These are phyloP conservation scores for Houttuynia cordata DNA, from an alignment of 164 flowering plant species.

Conservation along the genomic window DNA sequence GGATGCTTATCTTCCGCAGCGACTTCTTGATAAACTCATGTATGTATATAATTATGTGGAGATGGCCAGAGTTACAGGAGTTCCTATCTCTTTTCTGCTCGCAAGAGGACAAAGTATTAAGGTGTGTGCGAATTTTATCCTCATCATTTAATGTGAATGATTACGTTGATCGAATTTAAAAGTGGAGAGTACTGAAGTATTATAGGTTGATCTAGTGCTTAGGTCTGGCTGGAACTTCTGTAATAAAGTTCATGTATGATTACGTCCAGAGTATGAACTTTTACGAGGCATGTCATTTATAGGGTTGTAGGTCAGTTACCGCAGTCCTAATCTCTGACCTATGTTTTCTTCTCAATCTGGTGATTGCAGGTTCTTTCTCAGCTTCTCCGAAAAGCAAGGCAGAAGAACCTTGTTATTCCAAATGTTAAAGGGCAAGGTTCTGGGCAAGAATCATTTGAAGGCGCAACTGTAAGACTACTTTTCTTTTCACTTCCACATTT, in stretches of 20 bases:
- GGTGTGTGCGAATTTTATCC: constrained; percentile 27
- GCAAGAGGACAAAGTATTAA: constrained; percentile 98
- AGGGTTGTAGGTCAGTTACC: neutral
- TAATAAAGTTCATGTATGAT: too few species aligned
- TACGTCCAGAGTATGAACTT: too few species aligned
- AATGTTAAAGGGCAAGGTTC: constrained; percentile 80
- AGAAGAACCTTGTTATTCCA: constrained; percentile 81
- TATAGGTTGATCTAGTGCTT: neutral
- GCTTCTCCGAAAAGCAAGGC: constrained; percentile 91
- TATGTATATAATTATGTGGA: constrained; percentile 94
- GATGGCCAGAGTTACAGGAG: constrained; percentile 99
- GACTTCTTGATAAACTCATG: constrained; percentile 95
- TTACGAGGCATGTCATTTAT: too few species aligned
- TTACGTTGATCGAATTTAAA: neutral
- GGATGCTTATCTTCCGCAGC: constrained; percentile 99
- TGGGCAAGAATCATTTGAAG: constrained; percentile 93
- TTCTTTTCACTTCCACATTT: neutral
- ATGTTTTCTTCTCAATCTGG: neutral
- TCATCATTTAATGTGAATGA: too few species aligned
- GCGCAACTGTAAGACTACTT: constrained; percentile 78
- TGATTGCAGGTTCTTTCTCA: constrained; percentile 84
- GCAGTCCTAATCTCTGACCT: neutral
- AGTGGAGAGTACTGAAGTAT: neutral
- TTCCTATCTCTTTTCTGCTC: constrained; percentile 91
- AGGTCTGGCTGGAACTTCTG: too few species aligned